Evolutionary conservation across 2,329 filamentous ascomycete species (phyloP), one percentile per base, ranked within the genome.

Genomic region (Pestalotiopsis sp.): DNA sequence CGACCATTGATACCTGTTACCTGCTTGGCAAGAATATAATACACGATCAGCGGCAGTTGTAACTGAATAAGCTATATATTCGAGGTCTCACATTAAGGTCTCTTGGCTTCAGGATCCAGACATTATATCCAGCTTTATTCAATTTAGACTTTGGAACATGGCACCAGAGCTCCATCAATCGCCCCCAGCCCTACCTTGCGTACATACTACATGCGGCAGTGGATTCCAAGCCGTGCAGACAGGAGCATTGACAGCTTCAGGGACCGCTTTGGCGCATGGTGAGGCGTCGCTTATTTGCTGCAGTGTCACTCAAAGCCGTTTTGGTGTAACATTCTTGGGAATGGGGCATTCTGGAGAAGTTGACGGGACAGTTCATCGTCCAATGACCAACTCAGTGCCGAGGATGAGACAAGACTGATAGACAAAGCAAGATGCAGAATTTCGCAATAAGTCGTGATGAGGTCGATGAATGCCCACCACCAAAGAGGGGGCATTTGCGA

Each of bases 341-440:
- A 9, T 20, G 17, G 3, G 23, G 23, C 23, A 23, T 23, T 23
- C 23, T 23, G 23, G 23, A 23, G n/a, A n/a, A 20, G 45, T 20
- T 52, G 45, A 52, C n/a, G 1, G 17, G 45, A 52, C 20, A 9
- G 45, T 9, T 52, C 5, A 4, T 52, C 20, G 45, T 52, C 17
- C 17, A n/a, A 52, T 52, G 17, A 20, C 17, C 45, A 52, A 52
- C 6, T 9, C 45, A 9, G 17, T 52, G 17, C 45, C 6, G 45
- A 52, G 6, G 9, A 52, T 7, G 17, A 39, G 5, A 14, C 27
- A 31, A 62, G 59, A 14, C n/a, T 39, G 61, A 64, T 64, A 45
- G 61, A 52, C 61, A 13, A 64, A 52, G 38, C 25, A 64, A 25
- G 61, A 25, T 23, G 61, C 61, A 64, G 38, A 23, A 64, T 64